Percentiles rank a stretch among this genome's conserved stretches.
Conservation (phyloP, 106 monocot genomes). For the Dendrobium chrysotoxum region DNA sequence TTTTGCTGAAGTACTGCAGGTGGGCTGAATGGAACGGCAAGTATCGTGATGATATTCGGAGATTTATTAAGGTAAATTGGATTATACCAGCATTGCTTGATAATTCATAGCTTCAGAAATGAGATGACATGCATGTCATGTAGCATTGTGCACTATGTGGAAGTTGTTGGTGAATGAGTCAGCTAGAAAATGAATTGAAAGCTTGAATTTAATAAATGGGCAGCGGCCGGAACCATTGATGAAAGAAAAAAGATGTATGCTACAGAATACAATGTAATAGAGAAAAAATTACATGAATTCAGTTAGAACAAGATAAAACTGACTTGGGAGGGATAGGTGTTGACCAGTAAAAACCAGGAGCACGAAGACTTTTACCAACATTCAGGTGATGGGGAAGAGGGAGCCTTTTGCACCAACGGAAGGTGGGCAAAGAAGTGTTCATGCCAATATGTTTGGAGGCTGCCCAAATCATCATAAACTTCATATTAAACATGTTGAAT, state of each 20-base stretch:
- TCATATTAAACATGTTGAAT: background rate
- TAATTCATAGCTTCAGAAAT: slow-evolving; percentile 2
- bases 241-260: background rate
- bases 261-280: no score
- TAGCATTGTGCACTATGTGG: background rate
- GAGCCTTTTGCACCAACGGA: background rate
- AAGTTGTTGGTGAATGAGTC: background rate
- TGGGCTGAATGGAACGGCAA: slow-evolving; percentile 99
- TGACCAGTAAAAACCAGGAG: background rate
- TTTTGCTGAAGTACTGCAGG: slow-evolving; percentile 34
- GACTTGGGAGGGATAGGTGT: background rate
- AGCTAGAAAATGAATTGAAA: background rate
- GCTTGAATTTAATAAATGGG: background rate
- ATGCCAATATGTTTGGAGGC: no score
- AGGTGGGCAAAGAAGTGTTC: background rate
- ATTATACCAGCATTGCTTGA: slow-evolving; percentile 8
- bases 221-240: background rate
- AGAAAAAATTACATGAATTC: no score
- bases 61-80: slow-evolving; percentile 73
- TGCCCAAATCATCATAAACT: background rate
- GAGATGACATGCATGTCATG: slow-evolving; percentile 1
- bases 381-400: background rate
- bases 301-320: no score
- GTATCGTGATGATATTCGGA: slow-evolving; percentile 92
- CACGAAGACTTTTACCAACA: background rate